Base-by-base conservation (phyloP, 2,329 filamentous ascomycete species). In the Aspergillus thermomutatus region DNA sequence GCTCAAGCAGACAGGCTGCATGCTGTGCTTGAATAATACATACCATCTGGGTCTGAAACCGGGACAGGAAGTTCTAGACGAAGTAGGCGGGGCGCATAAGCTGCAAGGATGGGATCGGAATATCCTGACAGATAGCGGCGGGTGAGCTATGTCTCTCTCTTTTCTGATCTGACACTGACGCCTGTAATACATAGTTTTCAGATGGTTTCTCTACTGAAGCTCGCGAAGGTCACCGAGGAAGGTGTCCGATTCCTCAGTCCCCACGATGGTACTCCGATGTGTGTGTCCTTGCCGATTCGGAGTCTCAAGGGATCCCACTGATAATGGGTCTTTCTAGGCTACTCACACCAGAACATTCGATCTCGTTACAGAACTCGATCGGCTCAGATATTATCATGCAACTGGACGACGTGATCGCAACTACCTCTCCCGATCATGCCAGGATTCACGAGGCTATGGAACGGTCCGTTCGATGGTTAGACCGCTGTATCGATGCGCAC, bases 341-440 rank as follows among this genome's bases (percentile, higher is more conserved):
- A 10, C 86, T 99, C 49, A 99, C 94, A 0, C 94, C 94, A 0
- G 95, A 99, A 74, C 93, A 97, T 78, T 97, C 94, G 0, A 97
- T 99, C 66, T 88, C 87, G 10, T 82, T 99, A 3, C 94, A 99
- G 73, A 97, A 99, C 75, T 93, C 89, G 54, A 99, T 99, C 68
- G 94, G 94, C 62, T 96, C 91, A 61, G 94, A 99, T 76, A 97
- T 99, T 66, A 97, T 97, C 64, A 99, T 99, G 95, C 95, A 99
- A 76, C 86, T 99, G 3, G 94, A 99, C 79, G 95, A 99, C 74
- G 95, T 99, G 14, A 89, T 99, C 52, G 93, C 92, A 28, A 97
- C 94, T 0, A 99, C 94, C 0, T 97, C 92, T 0, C 93, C 93
- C 0, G 94, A 99, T 74, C 80, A 85, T 55, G 87, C 80, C 21